A percentile compares a stretch with the other conserved stretches of the same genome.
These are phyloP conservation scores for Russula compacta DNA, from an alignment of 768 basidiomycete species.

Conservation along the genomic window DNA sequence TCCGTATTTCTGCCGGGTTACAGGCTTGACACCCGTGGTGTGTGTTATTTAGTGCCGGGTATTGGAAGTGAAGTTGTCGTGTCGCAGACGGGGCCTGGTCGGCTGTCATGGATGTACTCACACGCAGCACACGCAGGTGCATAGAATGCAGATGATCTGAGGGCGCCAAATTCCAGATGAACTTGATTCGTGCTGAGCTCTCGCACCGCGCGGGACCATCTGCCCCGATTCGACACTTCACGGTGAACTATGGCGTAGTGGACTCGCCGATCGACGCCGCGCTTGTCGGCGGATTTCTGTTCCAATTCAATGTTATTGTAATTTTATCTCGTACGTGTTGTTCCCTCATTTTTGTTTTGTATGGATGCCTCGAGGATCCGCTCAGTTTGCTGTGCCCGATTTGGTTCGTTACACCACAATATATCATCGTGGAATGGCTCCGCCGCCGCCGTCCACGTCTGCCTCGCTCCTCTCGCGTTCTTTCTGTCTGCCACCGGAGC, in stretches of 20 bases:
- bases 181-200: conserved; percentile 50
- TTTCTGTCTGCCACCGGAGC: conserved; percentile 18
- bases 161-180: conserved; percentile 62
- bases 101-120: conserved; percentile 77
- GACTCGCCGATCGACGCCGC: conserved; percentile 50
- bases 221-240: conserved; percentile 43
- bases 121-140: conserved; percentile 47
- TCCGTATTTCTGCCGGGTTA: neutral
- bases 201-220: conserved; percentile 34
- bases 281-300: conserved; percentile 37
- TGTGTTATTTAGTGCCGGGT: conserved; percentile 44
- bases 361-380: neutral
- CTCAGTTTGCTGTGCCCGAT: neutral
- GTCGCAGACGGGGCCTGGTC: conserved; percentile 36
- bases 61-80: conserved; percentile 44
- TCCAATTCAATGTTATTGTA: conserved; percentile 39
- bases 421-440: conserved; percentile 58
- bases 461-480: conserved; percentile 45
- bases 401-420: conserved; percentile 51
- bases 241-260: conserved; percentile 62
- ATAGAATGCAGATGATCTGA: conserved; percentile 59
- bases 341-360: neutral
- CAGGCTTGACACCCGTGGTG: neutral
- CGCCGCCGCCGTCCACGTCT: conserved; percentile 54
- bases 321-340: conserved; percentile 55